phyloP scores from a whole-genome alignment of 257 asterid species.

The Verbena officinalis region DNA sequence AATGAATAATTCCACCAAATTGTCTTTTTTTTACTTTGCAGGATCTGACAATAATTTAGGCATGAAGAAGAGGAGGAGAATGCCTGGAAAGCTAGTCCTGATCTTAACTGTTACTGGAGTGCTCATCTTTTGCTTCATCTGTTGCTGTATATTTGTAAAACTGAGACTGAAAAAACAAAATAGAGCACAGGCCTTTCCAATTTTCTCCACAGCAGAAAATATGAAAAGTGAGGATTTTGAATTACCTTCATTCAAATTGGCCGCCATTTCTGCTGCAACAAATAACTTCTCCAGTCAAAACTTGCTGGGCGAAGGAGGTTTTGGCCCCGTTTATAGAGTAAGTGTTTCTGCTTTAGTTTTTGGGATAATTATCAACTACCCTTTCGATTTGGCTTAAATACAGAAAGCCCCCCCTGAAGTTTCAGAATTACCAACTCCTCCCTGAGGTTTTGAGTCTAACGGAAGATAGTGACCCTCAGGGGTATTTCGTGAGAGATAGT shows the following conservation, averaged over 20 bases:
- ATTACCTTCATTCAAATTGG: conserved; percentile 37
- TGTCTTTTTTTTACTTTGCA: background rate
- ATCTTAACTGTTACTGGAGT: conserved; percentile 24
- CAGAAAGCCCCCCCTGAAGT: too few species aligned
- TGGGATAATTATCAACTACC: too few species aligned
- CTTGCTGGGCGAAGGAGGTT: conserved; percentile 39
- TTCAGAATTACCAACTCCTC: too few species aligned
- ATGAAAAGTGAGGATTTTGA: conserved; percentile 32
- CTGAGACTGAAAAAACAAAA: conserved; percentile 7
- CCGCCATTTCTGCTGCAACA: conserved; percentile 38
- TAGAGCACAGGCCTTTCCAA: background rate
- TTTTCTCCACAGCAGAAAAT: conserved; percentile 10
- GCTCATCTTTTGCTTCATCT: conserved; percentile 12
- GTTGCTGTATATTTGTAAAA: conserved; percentile 4
- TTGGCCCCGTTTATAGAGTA: conserved; percentile 57
- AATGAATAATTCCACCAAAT: background rate
- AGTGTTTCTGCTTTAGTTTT: too few species aligned
- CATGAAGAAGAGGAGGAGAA: background rate
- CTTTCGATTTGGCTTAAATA: too few species aligned
- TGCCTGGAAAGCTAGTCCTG: conserved; percentile 16
- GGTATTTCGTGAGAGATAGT: too few species aligned
- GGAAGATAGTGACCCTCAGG: too few species aligned
- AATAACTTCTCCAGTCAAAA: conserved; percentile 41
- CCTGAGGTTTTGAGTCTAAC: too few species aligned
- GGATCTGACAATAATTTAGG: background rate